Evolutionary conservation across 257 asterid genomes (phyloP).

Genomic region (Cynanchum wilfordii): DNA sequence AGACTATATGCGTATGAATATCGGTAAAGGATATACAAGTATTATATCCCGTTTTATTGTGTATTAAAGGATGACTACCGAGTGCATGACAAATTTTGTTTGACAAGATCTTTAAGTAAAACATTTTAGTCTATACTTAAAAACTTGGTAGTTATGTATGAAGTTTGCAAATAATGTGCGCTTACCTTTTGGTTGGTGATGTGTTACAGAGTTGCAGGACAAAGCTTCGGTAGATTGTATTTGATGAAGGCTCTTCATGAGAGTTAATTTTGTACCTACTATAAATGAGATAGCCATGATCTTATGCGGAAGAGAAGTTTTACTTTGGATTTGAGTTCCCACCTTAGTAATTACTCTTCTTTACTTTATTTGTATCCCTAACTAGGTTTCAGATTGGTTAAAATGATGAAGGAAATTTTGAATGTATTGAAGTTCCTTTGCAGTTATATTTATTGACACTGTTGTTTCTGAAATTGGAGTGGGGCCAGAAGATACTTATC

Average conservation of each 20-base stretch:
- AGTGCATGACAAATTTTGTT: not conserved
- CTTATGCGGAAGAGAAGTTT: not conserved
- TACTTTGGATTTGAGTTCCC: not conserved
- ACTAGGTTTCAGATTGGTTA: not conserved
- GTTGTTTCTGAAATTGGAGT: not conserved
- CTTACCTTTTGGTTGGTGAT: not conserved
- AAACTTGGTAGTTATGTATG: not conserved
- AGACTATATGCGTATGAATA: not conserved
- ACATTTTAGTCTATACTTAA: not conserved
- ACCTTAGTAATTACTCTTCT: not conserved
- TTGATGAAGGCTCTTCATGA: slow-evolving; percentile 92
- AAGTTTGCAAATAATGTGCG: not conserved
- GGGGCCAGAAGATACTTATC: too few species aligned
- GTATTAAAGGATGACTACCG: not conserved
- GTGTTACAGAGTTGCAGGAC: slow-evolving; percentile 77
- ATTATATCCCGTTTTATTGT: not conserved
- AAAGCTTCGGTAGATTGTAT: slow-evolving; percentile 78
- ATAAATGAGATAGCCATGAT: not conserved
- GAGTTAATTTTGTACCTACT: slow-evolving; percentile 23
- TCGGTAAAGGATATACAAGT: not conserved
- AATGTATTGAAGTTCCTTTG: not conserved
- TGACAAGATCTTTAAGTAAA: not conserved
- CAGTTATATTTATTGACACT: not conserved
- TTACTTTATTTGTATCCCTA: not conserved
- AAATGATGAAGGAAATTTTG: not conserved